These are phyloP conservation scores for Gossypium australe DNA, from an alignment of 345 rosid genomes.

Conservation along the genomic window DNA sequence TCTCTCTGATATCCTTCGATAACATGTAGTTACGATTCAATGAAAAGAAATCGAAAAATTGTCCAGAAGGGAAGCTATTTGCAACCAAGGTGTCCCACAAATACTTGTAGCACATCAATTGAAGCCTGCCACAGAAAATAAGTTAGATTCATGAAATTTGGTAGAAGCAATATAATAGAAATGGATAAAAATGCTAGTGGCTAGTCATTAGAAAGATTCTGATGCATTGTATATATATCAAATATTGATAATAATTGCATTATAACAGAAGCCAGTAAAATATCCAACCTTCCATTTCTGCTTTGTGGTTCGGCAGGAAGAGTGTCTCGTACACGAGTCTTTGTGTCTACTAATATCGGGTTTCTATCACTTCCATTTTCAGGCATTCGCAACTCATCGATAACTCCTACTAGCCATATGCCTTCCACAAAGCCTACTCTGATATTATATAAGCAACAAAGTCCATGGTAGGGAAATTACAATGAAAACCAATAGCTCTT, in stretches of 20 bases:
- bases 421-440: slow-evolving; percentile 61
- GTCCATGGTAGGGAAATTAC: slow-evolving; percentile 14
- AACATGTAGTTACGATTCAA: slow-evolving; percentile 40
- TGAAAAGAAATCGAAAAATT: slow-evolving; percentile 55
- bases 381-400: slow-evolving; percentile 66
- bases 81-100: slow-evolving; percentile 66
- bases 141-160: not conserved
- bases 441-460: slow-evolving; percentile 25
- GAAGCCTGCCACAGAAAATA: slow-evolving; percentile 45
- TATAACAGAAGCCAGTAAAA: not conserved
- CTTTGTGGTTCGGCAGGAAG: slow-evolving; percentile 75
- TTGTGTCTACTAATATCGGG: slow-evolving; percentile 58
- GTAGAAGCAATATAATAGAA: not conserved
- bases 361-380: slow-evolving; percentile 27
- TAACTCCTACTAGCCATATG: slow-evolving; percentile 63
- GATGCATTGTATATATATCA: not conserved
- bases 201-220: not conserved
- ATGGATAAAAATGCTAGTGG: not conserved
- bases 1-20: slow-evolving; percentile 55
- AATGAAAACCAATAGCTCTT: not conserved
- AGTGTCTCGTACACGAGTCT: slow-evolving; percentile 52
- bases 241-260: slow-evolving; percentile 23
- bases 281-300: slow-evolving; percentile 36
- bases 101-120: slow-evolving; percentile 78
- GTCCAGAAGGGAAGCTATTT: slow-evolving; percentile 37